Evolutionary conservation across 1,139 yeast species (phyloP).

Genomic region (Taiozyma sp.): DNA sequence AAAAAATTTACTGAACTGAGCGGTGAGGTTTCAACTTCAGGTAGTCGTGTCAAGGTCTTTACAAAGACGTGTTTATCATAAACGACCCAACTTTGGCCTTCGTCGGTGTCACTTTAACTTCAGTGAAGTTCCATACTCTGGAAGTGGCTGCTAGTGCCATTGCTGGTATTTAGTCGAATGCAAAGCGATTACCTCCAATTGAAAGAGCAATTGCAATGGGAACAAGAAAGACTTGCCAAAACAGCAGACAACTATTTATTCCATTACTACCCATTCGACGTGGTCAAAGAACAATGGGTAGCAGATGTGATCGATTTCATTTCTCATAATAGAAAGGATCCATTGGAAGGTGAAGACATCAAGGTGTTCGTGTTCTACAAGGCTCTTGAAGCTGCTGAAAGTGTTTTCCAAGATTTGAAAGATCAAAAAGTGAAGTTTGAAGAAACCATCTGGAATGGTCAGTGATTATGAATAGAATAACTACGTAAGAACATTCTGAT

Average conservation of each 20-base stretch:
- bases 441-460: neutral
- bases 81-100: constrained; percentile 53
- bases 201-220: constrained; percentile 25
- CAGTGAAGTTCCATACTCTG: constrained; percentile 33
- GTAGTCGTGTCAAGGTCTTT: constrained; percentile 41
- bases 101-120: constrained; percentile 53
- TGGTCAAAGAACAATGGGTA: constrained; percentile 26
- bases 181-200: constrained; percentile 39
- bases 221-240: constrained; percentile 11
- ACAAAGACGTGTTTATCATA: constrained; percentile 44
- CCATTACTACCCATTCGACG: constrained; percentile 27
- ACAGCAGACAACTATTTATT: constrained; percentile 24
- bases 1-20: constrained; percentile 3
- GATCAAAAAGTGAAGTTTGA: constrained; percentile 5
- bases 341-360: constrained; percentile 23
- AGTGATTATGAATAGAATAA: neutral
- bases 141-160: constrained; percentile 57
- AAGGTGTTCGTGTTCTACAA: constrained; percentile 15
- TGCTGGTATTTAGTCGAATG: constrained; percentile 49
- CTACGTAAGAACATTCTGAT: neutral
- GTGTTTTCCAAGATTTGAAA: constrained; percentile 20
- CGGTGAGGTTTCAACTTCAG: constrained; percentile 37
- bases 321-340: constrained; percentile 27
- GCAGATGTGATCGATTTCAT: constrained; percentile 22
- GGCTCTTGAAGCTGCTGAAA: constrained; percentile 22